These are phyloP conservation scores for Pythium coloratum DNA, from an alignment of 352 stramenopile species.

Conservation along the genomic window DNA sequence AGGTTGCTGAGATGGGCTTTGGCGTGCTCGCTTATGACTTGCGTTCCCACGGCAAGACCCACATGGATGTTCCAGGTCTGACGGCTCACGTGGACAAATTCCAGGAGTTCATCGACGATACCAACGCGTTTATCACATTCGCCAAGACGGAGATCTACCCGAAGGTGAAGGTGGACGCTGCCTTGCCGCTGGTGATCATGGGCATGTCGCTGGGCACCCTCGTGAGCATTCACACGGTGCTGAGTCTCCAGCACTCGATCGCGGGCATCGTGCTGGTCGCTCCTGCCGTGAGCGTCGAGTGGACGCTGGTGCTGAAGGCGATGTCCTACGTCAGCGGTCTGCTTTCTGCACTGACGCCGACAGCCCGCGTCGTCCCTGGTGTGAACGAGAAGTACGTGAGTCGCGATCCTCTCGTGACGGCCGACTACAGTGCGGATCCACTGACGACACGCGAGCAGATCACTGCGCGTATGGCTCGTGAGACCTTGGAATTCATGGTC, in stretches of 20 bases:
- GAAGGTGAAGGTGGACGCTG: neutral
- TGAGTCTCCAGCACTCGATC: slow-evolving; percentile 17
- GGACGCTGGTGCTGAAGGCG: slow-evolving; percentile 13
- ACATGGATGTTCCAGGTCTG: slow-evolving; percentile 7
- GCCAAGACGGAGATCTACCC: slow-evolving; percentile 13
- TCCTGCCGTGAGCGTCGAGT: slow-evolving; percentile 15
- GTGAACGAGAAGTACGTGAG: slow-evolving; percentile 17
- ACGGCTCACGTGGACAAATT: slow-evolving; percentile 16
- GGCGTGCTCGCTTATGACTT: slow-evolving; percentile 20
- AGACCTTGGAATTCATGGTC: slow-evolving; percentile 23
- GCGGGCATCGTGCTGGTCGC: slow-evolving; percentile 11
- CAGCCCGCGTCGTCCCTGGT: slow-evolving; percentile 13
- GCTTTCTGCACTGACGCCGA: slow-evolving; percentile 8
- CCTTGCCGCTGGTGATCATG: slow-evolving; percentile 8
- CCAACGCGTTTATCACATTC: slow-evolving; percentile 21
- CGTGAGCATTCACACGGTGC: slow-evolving; percentile 21
- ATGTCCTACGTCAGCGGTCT: neutral
- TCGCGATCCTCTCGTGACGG: slow-evolving; percentile 10
- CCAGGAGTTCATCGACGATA: slow-evolving; percentile 15
- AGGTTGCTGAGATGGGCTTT: slow-evolving; percentile 1
- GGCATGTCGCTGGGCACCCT: slow-evolving; percentile 22
- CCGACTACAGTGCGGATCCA: slow-evolving; percentile 20
- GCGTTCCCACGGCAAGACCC: slow-evolving; percentile 11
- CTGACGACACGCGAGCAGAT: slow-evolving; percentile 16
- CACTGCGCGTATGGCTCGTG: slow-evolving; percentile 6